These are phyloP conservation scores for Mycena venus DNA, from an alignment of 768 basidiomycete genomes.

Conservation along the genomic window DNA sequence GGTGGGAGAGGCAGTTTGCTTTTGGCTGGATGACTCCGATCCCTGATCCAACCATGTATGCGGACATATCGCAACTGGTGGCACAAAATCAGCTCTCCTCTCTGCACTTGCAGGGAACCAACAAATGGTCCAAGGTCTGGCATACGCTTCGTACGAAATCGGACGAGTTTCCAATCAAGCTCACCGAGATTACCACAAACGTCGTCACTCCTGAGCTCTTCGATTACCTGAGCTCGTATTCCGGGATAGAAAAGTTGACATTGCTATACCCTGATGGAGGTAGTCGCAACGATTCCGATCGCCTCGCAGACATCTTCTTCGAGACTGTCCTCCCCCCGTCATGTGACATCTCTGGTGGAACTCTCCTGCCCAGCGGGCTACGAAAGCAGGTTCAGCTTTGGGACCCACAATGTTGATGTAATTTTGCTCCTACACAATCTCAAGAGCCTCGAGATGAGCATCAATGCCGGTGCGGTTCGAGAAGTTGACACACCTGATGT, in stretches of 20 bases:
- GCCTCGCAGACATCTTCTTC: background rate
- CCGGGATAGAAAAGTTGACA: background rate
- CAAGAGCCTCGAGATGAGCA: background rate
- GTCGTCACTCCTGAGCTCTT: no score
- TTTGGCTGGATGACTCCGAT: no score
- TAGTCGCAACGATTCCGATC: background rate
- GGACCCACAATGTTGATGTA: background rate
- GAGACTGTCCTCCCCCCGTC: background rate
- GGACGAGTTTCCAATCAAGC: no score
- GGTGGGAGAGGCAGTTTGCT: no score
- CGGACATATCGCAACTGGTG: no score
- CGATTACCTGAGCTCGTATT: background rate
- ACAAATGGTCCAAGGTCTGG: no score
- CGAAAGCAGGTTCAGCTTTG: background rate
- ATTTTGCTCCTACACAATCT: background rate
- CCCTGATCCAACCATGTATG: no score
- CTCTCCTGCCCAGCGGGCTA: background rate
- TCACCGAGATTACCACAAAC: no score
- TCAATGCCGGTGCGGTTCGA: background rate
- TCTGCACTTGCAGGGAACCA: no score
- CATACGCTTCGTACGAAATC: no score
- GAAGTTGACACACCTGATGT: background rate
- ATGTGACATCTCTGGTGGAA: background rate
- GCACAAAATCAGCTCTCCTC: no score
- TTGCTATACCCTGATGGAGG: background rate